Conservation (phyloP, 129 eudicot species). For the Artemisia annua region DNA sequence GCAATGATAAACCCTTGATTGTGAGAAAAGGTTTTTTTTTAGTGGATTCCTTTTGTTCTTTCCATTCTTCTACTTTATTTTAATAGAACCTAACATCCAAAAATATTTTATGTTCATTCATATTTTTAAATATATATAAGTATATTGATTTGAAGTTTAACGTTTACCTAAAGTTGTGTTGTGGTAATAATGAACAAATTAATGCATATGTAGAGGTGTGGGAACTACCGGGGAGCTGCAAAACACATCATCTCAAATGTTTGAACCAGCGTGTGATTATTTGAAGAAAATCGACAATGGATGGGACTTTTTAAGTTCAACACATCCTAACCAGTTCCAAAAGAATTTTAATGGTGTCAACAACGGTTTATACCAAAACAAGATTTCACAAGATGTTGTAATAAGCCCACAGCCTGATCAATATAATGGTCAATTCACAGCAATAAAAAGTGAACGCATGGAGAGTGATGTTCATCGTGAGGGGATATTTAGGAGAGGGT, state of each 20-base stretch:
- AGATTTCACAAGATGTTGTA: conserved; percentile 39
- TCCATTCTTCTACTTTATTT: conserved; percentile 35
- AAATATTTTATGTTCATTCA: conserved; percentile 18
- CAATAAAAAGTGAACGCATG: conserved; percentile 35
- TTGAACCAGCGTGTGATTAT: conserved; percentile 55
- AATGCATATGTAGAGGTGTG: conserved; percentile 38
- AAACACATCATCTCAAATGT: conserved; percentile 31
- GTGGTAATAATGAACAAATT: conserved; percentile 8
- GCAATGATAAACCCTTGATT: conserved; percentile 36
- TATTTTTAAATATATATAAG: background rate
- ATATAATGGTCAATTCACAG: conserved; percentile 29
- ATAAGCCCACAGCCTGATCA: conserved; percentile 44
- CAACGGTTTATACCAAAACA: conserved; percentile 37
- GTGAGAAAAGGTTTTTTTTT: conserved; percentile 18
- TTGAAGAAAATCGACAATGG: conserved; percentile 50
- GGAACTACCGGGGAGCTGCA: conserved; percentile 42
- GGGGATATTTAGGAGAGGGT: conserved; percentile 25
- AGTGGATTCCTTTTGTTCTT: conserved; percentile 43
- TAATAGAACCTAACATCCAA: conserved; percentile 32
- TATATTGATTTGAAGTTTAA: background rate
- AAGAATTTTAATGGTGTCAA: conserved; percentile 38
- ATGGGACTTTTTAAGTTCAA: conserved; percentile 47
- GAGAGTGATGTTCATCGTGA: conserved; percentile 27
- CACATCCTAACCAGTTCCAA: conserved; percentile 39
- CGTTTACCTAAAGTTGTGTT: background rate